Percentiles rank a stretch among this genome's conserved stretches.
phyloP scores from a whole-genome alignment of 108 stramenopile species.

The Nitzschia palea region DNA sequence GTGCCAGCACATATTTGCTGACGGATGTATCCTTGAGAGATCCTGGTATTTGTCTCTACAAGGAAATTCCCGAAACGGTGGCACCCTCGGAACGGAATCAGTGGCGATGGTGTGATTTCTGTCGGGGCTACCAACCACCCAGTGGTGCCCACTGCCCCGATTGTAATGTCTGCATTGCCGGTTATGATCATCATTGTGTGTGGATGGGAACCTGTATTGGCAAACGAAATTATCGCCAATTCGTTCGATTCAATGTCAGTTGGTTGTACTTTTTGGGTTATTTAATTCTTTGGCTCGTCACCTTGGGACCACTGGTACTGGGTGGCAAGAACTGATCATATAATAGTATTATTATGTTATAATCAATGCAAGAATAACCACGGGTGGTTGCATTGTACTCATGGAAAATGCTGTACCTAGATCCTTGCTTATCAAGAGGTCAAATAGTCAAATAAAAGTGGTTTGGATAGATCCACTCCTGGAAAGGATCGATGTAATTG shows the following conservation, averaged over 20 bases:
- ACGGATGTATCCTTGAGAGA: constrained; percentile 57
- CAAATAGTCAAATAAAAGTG: not conserved
- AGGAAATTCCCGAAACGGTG: constrained; percentile 24
- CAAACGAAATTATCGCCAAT: constrained; percentile 70
- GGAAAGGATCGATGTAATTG: constrained; percentile 6
- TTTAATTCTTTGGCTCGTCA: constrained; percentile 63
- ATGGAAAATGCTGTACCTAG: not conserved
- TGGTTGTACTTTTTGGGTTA: constrained; percentile 79
- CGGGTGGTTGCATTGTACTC: not conserved
- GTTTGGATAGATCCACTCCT: not conserved
- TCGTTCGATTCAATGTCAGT: constrained; percentile 76
- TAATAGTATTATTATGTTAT: not conserved
- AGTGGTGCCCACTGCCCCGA: constrained; percentile 85
- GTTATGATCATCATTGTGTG: constrained; percentile 92
- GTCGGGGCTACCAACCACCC: constrained; percentile 75
- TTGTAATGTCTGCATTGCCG: constrained; percentile 87
- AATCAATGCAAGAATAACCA: not conserved
- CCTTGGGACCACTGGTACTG: constrained; percentile 48
- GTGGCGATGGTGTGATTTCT: constrained; percentile 80
- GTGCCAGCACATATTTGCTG: constrained; percentile 35
- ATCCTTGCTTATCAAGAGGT: not conserved
- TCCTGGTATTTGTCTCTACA: constrained; percentile 56
- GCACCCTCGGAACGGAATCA: constrained; percentile 24
- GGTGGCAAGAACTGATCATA: not conserved
- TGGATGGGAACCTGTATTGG: constrained; percentile 93